phyloP scores from a whole-genome alignment of 805 yeast genomes.

The Pichia ethanolica region DNA sequence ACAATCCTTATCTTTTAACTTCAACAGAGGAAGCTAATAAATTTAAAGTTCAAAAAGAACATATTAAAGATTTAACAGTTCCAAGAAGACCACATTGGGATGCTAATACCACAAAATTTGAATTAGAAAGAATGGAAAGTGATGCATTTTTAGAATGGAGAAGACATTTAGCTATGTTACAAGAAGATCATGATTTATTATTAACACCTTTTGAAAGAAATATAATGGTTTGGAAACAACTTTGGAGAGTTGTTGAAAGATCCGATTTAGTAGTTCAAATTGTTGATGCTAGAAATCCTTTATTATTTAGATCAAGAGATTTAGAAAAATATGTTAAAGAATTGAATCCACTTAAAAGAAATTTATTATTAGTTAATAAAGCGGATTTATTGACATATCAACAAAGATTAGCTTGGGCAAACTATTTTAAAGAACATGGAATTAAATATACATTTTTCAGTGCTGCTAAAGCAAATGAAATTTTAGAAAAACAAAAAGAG shows the following conservation, averaged over 20 bases:
- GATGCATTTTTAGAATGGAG: constrained; percentile 94
- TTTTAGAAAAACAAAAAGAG: constrained; percentile 55
- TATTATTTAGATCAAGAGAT: constrained; percentile 82
- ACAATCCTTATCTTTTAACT: constrained; percentile 54
- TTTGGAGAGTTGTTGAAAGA: constrained; percentile 96
- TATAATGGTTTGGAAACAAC: constrained; percentile 94
- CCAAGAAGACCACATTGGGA: constrained; percentile 94
- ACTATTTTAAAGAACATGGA: constrained; percentile 58
- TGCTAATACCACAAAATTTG: constrained; percentile 57
- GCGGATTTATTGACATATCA: constrained; percentile 76
- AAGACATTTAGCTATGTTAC: constrained; percentile 75
- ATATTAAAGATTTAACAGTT: constrained; percentile 64
- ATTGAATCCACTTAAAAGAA: constrained; percentile 65
- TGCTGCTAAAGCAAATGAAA: constrained; percentile 76
- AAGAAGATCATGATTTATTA: constrained; percentile 76
- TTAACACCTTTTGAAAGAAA: constrained; percentile 97
- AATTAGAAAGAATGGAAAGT: constrained; percentile 81
- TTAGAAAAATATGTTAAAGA: constrained; percentile 74
- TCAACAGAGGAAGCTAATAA: constrained; percentile 58
- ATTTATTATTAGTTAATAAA: constrained; percentile 81
- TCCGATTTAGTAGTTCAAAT: constrained; percentile 92
- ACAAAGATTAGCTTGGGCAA: constrained; percentile 85
- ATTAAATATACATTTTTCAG: constrained; percentile 88
- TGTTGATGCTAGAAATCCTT: constrained; percentile 94
- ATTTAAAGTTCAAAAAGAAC: constrained; percentile 55